Percentiles rank a stretch among this genome's conserved stretches.
phyloP scores from a whole-genome alignment of 2,329 filamentous ascomycete genomes.

The Aureobasidium leucospermi region DNA sequence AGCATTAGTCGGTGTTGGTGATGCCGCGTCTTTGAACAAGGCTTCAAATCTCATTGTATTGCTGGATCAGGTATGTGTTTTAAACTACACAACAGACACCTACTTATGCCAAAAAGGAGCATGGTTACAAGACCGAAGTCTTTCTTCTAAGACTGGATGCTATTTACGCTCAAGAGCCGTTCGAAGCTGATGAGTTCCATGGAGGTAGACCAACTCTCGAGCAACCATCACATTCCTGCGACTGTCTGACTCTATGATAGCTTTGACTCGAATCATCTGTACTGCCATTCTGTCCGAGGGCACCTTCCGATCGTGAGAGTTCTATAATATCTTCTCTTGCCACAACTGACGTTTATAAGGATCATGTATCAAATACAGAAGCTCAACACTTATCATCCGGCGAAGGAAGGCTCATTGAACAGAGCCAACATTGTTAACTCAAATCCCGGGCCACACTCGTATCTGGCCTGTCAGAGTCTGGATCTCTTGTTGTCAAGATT shows the following conservation, averaged over 20 bases:
- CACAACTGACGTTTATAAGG: constrained; percentile 18
- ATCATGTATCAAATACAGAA: constrained; percentile 62
- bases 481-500: constrained; percentile 58
- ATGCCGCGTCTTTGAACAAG: constrained; percentile 39
- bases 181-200: constrained; percentile 35
- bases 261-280: neutral
- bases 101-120: neutral
- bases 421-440: neutral
- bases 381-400: constrained; percentile 37
- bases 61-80: neutral
- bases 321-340: too few species aligned
- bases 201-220: constrained; percentile 28
- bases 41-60: constrained; percentile 37
- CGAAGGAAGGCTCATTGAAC: neutral
- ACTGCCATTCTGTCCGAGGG: constrained; percentile 47
- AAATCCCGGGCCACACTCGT: neutral
- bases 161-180: constrained; percentile 38
- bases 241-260: neutral
- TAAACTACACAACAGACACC: too few species aligned
- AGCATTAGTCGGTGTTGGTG: constrained; percentile 30
- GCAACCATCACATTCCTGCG: neutral
- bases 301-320: constrained; percentile 46
- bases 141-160: constrained; percentile 62
- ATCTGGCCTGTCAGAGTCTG: constrained; percentile 42
- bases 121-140: constrained; percentile 51